These are phyloP conservation scores for Colletotrichum salicis DNA, from an alignment of 2,329 filamentous ascomycete species.

Conservation along the genomic window DNA sequence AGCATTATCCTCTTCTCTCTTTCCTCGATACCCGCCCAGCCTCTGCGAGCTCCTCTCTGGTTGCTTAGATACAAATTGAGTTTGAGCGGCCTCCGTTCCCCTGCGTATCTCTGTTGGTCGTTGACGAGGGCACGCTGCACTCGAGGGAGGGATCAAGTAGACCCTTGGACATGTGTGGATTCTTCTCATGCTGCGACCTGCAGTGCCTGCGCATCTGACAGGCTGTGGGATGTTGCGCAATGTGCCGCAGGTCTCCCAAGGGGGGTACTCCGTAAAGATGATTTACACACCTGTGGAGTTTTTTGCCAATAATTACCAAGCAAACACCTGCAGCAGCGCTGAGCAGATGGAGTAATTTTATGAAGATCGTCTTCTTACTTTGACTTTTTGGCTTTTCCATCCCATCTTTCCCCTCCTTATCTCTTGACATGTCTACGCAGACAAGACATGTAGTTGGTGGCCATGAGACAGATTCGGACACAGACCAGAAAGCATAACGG, in stretches of 20 bases:
- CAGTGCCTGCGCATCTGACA: slow-evolving; percentile 13
- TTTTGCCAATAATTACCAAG: slow-evolving; percentile 8
- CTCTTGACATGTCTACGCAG: background rate
- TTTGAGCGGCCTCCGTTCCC: slow-evolving; percentile 10
- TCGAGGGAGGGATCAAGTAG: background rate
- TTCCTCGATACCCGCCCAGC: background rate
- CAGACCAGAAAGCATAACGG: background rate
- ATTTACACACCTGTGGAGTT: slow-evolving; percentile 15
- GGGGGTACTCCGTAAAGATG: slow-evolving; percentile 2
- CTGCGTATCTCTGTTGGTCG: background rate
- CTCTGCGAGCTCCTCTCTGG: background rate
- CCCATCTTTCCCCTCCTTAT: background rate
- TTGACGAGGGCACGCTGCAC: background rate
- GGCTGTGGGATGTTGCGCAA: slow-evolving; percentile 16
- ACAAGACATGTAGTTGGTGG: background rate
- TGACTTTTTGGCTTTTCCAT: background rate
- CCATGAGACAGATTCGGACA: background rate
- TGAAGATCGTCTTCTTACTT: slow-evolving; percentile 2
- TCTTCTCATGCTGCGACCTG: slow-evolving; percentile 7
- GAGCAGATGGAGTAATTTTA: background rate
- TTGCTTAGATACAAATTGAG: background rate
- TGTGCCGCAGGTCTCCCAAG: slow-evolving; percentile 3
- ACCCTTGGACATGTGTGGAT: background rate
- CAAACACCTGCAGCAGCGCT: background rate
- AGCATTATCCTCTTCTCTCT: background rate